Base-by-base conservation (phyloP, 805 yeast genomes). In the Jamesozyma piceae region DNA sequence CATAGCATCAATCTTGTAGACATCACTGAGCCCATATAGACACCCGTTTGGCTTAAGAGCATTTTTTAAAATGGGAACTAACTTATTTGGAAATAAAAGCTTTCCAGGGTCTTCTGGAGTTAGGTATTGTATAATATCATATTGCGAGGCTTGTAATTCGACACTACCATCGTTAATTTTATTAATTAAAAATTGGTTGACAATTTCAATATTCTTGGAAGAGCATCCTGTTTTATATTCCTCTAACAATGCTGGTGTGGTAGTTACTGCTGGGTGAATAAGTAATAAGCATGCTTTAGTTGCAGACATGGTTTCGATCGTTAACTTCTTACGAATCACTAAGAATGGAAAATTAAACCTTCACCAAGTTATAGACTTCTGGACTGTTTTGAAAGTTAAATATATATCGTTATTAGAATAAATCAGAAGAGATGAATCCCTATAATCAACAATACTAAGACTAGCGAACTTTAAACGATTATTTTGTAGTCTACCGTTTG, bases 241-340 rank as follows among this genome's bases (percentile, higher is more conserved):
- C 37, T 64, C 70, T 17, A 79, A 75, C 17, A 63, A 42, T 3
- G 58, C 65, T 35, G 78, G 80, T 32, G 73, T 71, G 0, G 80
- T 74, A 11, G 80, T 83, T 38, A 75, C 71, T 6, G 83, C 80
- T 17, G 87, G 87, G 53, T 80, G 87, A 42, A 80, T 68, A 39
- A 80, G 64, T 22, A 80, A 60, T 42, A 79, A 61, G 32, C 56
- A 57, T 9, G 43, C 43, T 39, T 49, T 48, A 21, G 43, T 40
- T 19, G 30, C 18, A 9, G 45, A 26, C 50, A 44, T 49, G 13
- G 10, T 24, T 24, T 24, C 6, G 28, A 24, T 24, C 11, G 28
- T 33, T n/a, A n/a, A n/a, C n/a, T n/a, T n/a, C n/a, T n/a, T n/a
- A n/a, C n/a, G n/a, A n/a, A n/a, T n/a, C n/a, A n/a, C n/a, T n/a